Percentiles rank a stretch among this genome's conserved stretches.
These are phyloP conservation scores for Cadophora luteo-olivacea DNA, from an alignment of 2,329 filamentous ascomycete species.

Conservation along the genomic window DNA sequence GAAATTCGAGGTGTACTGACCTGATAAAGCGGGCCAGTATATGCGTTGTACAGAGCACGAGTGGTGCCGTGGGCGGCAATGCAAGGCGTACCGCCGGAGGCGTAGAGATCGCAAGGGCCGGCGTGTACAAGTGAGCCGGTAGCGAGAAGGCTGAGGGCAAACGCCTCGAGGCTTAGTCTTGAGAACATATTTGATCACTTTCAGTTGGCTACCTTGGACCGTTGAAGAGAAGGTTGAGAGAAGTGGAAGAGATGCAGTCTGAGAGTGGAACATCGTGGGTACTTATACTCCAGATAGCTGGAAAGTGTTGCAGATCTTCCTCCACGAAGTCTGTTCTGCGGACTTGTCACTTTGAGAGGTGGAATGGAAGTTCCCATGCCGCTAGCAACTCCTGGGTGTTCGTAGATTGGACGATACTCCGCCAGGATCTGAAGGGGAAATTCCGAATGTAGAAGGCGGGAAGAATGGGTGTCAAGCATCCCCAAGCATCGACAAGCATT, in stretches of 20 bases:
- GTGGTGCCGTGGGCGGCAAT: slow-evolving; percentile 17
- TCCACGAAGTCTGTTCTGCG: background rate
- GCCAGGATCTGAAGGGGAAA: background rate
- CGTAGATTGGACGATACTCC: background rate
- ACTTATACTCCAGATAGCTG: background rate
- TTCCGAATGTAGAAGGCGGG: background rate
- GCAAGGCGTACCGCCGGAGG: slow-evolving; percentile 43
- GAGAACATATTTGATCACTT: slow-evolving; percentile 43
- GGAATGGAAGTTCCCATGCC: slow-evolving; percentile 1
- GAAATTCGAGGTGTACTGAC: slow-evolving; percentile 50
- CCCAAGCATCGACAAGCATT: slow-evolving; percentile 1
- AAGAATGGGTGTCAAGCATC: background rate
- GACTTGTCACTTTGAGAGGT: slow-evolving; percentile 4
- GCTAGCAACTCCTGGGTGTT: slow-evolving; percentile 1
- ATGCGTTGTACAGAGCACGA: slow-evolving; percentile 50
- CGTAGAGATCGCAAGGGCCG: slow-evolving; percentile 65
- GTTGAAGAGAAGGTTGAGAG: background rate
- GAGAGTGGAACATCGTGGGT: background rate
- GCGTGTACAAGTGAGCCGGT: slow-evolving; percentile 49
- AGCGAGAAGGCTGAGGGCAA: slow-evolving; percentile 45
- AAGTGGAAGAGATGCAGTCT: background rate
- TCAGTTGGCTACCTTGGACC: background rate
- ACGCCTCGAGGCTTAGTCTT: slow-evolving; percentile 37
- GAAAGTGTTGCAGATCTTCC: background rate
- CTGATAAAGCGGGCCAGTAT: slow-evolving; percentile 53